A percentile compares a stretch with the other conserved stretches of the same genome.
Conservation (phyloP, 2,329 filamentous ascomycete genomes). For the Pseudocercospora eumusae region DNA sequence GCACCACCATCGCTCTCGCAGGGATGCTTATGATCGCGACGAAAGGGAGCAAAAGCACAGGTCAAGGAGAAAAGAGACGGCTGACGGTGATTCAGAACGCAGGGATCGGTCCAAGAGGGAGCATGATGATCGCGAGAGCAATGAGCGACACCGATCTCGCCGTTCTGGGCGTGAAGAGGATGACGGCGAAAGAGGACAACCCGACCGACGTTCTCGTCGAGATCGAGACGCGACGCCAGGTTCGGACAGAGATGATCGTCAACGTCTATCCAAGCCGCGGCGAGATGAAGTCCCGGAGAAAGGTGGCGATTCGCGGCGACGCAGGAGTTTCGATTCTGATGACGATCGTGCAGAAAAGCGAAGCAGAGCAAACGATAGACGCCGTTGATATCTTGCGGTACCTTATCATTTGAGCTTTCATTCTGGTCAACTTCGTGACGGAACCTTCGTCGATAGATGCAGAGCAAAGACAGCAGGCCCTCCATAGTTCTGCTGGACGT, state of each 20-base stretch:
- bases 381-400: neutral
- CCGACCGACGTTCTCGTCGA: neutral
- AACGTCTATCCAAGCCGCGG: neutral
- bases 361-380: neutral
- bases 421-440: neutral
- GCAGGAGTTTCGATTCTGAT: neutral
- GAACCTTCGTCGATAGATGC: neutral
- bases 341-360: neutral
- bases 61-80: conserved; percentile 8
- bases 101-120: conserved; percentile 6
- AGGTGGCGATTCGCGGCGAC: neutral
- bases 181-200: neutral
- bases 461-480: neutral
- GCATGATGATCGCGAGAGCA: neutral
- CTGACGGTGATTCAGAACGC: conserved; percentile 2
- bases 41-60: conserved; percentile 1
- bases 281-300: neutral
- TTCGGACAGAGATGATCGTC: neutral
- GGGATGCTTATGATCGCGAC: neutral
- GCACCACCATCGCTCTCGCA: conserved; percentile 15
- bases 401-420: neutral
- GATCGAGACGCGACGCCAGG: neutral
- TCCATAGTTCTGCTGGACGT: neutral
- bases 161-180: neutral
- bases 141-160: neutral